phyloP scores from a whole-genome alignment of 768 basidiomycete species.

The Tylopilus subfusipes region DNA sequence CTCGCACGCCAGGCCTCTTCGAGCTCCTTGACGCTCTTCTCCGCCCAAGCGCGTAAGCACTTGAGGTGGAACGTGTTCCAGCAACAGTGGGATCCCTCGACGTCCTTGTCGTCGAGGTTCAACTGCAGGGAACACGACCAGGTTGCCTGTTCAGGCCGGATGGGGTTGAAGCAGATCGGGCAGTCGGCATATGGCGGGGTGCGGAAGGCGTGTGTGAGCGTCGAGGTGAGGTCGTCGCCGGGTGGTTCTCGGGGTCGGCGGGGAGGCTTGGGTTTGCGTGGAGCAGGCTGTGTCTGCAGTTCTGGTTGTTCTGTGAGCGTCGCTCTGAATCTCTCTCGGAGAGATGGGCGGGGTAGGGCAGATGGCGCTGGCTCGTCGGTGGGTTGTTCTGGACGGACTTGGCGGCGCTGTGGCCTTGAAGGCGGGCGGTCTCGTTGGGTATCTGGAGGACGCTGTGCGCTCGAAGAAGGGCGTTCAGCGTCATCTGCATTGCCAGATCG shows the following conservation, averaged over 20 bases:
- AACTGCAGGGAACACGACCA: constrained; percentile 80
- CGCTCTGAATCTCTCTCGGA: constrained; percentile 36
- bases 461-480: no score
- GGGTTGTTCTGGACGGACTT: background rate
- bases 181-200: constrained; percentile 76
- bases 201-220: constrained; percentile 60
- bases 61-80: constrained; percentile 90
- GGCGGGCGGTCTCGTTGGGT: background rate
- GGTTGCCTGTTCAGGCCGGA: constrained; percentile 74
- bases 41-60: constrained; percentile 87
- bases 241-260: constrained; percentile 10
- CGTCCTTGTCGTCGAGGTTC: constrained; percentile 9
- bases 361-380: background rate
- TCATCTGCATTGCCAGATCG: background rate
- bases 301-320: constrained; percentile 29
- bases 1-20: constrained; percentile 69
- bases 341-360: constrained; percentile 19
- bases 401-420: background rate
- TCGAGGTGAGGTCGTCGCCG: constrained; percentile 70
- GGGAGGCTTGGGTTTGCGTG: constrained; percentile 4
- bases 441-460: background rate
- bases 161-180: constrained; percentile 76
- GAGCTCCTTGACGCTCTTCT: constrained; percentile 71
- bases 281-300: background rate
- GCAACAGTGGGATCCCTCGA: constrained; percentile 56